phyloP scores from a whole-genome alignment of 495 filamentous ascomycete genomes.

The Sordaria brevicollis region DNA sequence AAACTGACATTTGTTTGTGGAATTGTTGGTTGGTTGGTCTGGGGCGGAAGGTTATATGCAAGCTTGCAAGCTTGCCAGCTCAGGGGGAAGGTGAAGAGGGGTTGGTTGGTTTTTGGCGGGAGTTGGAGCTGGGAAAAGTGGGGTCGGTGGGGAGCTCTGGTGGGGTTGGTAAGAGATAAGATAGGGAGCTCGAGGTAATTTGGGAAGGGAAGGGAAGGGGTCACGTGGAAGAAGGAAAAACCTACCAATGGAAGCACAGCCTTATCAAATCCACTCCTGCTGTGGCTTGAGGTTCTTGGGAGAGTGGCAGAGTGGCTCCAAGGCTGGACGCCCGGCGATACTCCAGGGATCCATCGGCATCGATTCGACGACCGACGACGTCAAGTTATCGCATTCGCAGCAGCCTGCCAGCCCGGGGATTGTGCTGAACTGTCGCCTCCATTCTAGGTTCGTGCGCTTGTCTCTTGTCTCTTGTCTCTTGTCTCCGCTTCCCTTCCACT shows the following conservation, averaged over 20 bases:
- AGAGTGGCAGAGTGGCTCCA: no score
- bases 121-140: neutral
- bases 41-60: neutral
- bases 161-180: neutral
- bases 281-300: no score
- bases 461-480: no score
- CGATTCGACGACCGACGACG: constrained; percentile 17
- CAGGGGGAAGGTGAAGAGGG: no score
- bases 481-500: no score
- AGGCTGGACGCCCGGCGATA: neutral
- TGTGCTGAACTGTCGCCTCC: constrained; percentile 3
- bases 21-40: neutral
- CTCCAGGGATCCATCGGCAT: constrained; percentile 3
- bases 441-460: constrained; percentile 7
- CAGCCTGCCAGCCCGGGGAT: neutral
- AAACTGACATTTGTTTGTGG: neutral
- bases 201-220: no score
- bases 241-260: neutral
- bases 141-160: neutral
- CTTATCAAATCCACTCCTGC: neutral
- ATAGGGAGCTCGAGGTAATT: neutral
- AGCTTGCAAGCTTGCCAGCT: neutral
- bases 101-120: no score
- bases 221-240: no score
- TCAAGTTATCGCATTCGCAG: constrained; percentile 31